Evolutionary conservation across 176 grass and related monocot genomes (phyloP).

Genomic region (Paspalum notatum): DNA sequence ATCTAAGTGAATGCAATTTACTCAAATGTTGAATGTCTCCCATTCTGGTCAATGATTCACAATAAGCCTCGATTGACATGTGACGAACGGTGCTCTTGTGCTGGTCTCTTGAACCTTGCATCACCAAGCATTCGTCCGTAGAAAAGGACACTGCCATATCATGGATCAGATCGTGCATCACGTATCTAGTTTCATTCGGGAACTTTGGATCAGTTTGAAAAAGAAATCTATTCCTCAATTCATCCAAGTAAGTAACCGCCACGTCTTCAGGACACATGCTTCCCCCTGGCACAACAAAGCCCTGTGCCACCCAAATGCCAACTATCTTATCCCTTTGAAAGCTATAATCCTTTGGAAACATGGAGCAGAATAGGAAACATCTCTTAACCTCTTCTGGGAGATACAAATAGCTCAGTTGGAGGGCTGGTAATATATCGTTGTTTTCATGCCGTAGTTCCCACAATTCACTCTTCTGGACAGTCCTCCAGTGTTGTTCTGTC

Average conservation of each 20-base stretch:
- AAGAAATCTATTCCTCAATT: slow-evolving; percentile 34
- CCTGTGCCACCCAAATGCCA: slow-evolving; percentile 18
- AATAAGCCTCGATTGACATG: neutral
- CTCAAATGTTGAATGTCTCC: neutral
- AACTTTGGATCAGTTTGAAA: neutral
- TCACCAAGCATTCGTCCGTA: neutral
- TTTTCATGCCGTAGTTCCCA: slow-evolving; percentile 35
- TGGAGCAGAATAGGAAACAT: slow-evolving; percentile 44
- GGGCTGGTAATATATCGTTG: slow-evolving; percentile 40
- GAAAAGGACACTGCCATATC: slow-evolving; percentile 43
- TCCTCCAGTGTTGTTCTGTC: slow-evolving; percentile 15
- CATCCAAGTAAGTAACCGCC: slow-evolving; percentile 13
- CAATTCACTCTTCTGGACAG: slow-evolving; percentile 31
- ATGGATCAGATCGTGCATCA: slow-evolving; percentile 51
- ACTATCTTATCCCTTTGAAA: slow-evolving; percentile 3
- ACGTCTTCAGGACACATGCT: slow-evolving; percentile 10
- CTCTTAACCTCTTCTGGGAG: slow-evolving; percentile 42
- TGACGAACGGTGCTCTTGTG: slow-evolving; percentile 5
- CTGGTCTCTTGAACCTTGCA: neutral
- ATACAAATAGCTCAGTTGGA: slow-evolving; percentile 52
- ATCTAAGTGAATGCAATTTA: slow-evolving; percentile 8
- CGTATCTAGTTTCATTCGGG: slow-evolving; percentile 18
- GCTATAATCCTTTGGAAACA: slow-evolving; percentile 42
- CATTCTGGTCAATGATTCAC: neutral
- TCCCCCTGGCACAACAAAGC: slow-evolving; percentile 11